Evolutionary conservation across 345 rosid genomes (phyloP), one percentile per base, ranked within the genome.

Genomic region (Eutrema japonicum): DNA sequence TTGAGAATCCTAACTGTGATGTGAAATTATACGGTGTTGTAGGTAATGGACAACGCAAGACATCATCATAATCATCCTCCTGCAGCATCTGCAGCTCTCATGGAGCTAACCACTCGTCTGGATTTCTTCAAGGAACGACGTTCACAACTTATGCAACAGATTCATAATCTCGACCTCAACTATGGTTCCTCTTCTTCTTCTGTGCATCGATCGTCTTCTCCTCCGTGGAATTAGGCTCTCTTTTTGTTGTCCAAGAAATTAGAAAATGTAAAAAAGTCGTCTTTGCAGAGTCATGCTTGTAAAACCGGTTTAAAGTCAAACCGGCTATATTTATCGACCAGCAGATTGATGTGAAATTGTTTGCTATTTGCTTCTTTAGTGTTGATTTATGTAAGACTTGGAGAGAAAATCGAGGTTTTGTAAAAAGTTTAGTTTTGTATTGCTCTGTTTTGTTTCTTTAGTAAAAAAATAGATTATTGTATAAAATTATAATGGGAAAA

Each of bases 51-150:
- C 7, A 71, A 72, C 32, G 40, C 47, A 45, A 72, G 74, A 61
- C 46, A 56, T 54, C 42, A 92, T 65, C 80, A 84, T 18, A 78
- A 85, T 50, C 88, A 82, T 66, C 90, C 88, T 12, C 70, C 92
- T 6, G 81, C 85, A 66, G 83, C 96, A 37, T 87, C 98, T 67
- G 86, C 95, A 43, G 94, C 98, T 48, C 77, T 94, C 58, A 90
- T 91, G 67, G 96, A 94, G 80, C 77, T 94, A 79, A 91, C 97
- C 4, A 85, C 90, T 8, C 92, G 96, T 5, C 96, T 94, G 4
- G 98, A 94, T 83, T 94, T 88, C 83, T 94, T 94, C 92, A 91
- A 94, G 80, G 98, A 94, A 85, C 81, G 96, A 77, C 91, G 98
- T 27, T 89, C 98, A 22, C 96, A 94, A 76, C 88, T 94, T 8